These are phyloP conservation scores for Asterella californica DNA, from an alignment of 225 moss, liverwort and hornwort species.

Conservation along the genomic window DNA sequence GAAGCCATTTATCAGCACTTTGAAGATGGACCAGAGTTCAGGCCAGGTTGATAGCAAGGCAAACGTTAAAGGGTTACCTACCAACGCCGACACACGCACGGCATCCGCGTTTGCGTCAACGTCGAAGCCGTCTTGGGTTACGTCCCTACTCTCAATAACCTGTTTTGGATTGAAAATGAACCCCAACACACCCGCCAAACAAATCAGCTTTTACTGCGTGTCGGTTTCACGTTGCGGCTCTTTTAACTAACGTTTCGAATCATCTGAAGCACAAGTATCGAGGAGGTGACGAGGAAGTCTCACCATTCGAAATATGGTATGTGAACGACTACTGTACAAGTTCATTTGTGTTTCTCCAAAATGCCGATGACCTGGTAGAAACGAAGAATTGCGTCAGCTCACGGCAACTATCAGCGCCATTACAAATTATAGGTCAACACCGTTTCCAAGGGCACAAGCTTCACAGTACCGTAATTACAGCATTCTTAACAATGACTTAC, in stretches of 20 bases:
- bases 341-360: constrained; percentile 96
- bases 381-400: neutral
- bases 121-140: constrained; percentile 56
- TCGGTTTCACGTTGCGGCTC: neutral
- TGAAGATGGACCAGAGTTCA: neutral
- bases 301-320: constrained; percentile 92
- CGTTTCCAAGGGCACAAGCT: neutral
- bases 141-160: constrained; percentile 92
- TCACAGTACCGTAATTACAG: too few species aligned
- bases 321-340: constrained; percentile 85
- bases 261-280: neutral
- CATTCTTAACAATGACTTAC: constrained; percentile 34
- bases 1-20: too few species aligned
- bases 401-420: neutral
- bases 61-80: constrained; percentile 24
- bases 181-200: neutral
- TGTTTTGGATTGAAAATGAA: constrained; percentile 10
- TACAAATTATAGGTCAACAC: neutral
- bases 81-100: constrained; percentile 86
- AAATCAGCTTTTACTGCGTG: neutral
- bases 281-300: neutral
- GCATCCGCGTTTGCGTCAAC: constrained; percentile 55
- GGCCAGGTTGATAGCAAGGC: neutral
- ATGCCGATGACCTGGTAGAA: constrained; percentile 63
- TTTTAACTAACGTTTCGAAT: neutral